Conservation (phyloP, 768 basidiomycete species). For the Hemileccinum rubropunctum region DNA sequence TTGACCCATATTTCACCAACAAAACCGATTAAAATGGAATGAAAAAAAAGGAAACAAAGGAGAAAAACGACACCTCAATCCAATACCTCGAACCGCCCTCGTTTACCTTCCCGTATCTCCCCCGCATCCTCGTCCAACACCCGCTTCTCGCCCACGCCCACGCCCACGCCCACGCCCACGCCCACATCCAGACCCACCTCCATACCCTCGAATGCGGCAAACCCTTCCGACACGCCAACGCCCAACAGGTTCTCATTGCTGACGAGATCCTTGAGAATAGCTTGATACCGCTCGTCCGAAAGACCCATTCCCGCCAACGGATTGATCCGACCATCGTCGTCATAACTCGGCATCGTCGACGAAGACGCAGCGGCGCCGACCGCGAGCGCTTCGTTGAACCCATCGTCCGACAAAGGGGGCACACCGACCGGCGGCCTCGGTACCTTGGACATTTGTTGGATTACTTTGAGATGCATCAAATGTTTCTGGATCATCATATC, state of each 20-base stretch:
- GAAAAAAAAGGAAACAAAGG: not conserved
- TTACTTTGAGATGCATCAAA: constrained; percentile 80
- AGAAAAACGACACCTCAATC: constrained; percentile 39
- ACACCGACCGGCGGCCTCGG: constrained; percentile 62
- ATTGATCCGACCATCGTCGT: constrained; percentile 61
- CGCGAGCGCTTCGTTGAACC: constrained; percentile 55
- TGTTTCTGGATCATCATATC: constrained; percentile 57
- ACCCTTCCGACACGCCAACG: no score
- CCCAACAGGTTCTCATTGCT: constrained; percentile 58
- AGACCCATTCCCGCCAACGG: constrained; percentile 87
- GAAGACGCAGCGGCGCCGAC: constrained; percentile 32
- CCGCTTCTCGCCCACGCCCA: no score
- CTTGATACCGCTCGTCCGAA: constrained; percentile 82
- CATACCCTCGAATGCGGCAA: constrained; percentile 20
- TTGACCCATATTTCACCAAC: no score
- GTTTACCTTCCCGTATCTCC: constrained; percentile 45
- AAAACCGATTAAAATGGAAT: no score
- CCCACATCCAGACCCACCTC: constrained; percentile 14
- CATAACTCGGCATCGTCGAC: constrained; percentile 30
- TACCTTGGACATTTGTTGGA: constrained; percentile 70
- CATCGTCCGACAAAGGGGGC: constrained; percentile 52
- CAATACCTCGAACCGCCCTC: constrained; percentile 59
- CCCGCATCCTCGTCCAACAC: constrained; percentile 37
- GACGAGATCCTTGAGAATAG: constrained; percentile 73
- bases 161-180: constrained; percentile 22